Evolutionary conservation across 345 rosid species (phyloP), one percentile per base, ranked within the genome.

Genomic region (Laguncularia racemosa): DNA sequence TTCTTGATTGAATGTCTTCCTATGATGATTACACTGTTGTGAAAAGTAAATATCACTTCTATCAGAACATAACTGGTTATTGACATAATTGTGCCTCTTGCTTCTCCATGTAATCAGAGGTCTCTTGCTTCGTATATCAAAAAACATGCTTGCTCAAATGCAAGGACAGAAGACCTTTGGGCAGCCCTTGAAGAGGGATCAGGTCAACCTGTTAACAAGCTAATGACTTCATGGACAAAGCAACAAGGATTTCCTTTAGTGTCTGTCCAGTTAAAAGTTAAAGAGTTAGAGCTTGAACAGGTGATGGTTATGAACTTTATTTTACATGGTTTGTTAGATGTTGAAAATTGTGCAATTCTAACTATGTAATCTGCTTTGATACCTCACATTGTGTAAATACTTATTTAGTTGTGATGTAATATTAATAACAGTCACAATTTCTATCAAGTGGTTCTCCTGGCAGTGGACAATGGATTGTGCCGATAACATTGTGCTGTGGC

Each of bases 381-480:
- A 33, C 40, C 40, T 33, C n/a, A n/a, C n/a, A n/a, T n/a, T n/a
- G n/a, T 33, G 11, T 33, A 33, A 1, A 33, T 33, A 9, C 11
- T 33, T 4, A 9, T 33, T 33, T 7, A 33, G 9, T 33, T 33
- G 9, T 33, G 40, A 33, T 33, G 9, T 55, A 19, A 19, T 47
- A 13, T 46, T 44, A 33, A 68, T 33, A 7, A 33, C 96, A 89
- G 97, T 77, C 92, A 57, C 97, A 83, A 63, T 93, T 93, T 73
- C 57, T 93, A 60, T 83, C 86, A 70, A 93, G 95, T 46, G 96
- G 97, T 67, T 65, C 82, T 46, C 64, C 33, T 50, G 97, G 95
- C 48, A 86, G 87, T 59, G 96, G 99, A 52, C 90, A 81, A n/a
- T 93, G 99, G 99, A 83, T 85, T 72, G 97, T 93, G 52, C 99